phyloP scores from a whole-genome alignment of 192 early-diverging fungal species.

The Backusella sp. region DNA sequence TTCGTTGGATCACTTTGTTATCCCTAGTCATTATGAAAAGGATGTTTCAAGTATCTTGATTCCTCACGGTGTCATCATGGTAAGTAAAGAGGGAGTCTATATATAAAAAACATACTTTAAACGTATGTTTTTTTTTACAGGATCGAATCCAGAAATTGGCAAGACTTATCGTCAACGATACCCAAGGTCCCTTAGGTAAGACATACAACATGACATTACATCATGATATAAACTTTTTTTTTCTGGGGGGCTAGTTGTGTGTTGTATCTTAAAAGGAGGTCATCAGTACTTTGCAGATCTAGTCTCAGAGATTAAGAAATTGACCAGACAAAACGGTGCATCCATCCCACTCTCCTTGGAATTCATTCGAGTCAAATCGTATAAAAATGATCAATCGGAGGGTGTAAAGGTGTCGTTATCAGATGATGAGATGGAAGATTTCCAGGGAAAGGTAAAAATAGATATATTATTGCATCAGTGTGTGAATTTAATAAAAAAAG shows the following conservation, averaged over 20 bases:
- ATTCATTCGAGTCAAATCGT: conserved; percentile 90
- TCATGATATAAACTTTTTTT: conserved; percentile 1
- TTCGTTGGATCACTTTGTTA: conserved; percentile 75
- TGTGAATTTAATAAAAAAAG: background rate
- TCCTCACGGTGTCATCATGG: conserved; percentile 85
- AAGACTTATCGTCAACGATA: conserved; percentile 73
- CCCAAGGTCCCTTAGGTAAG: conserved; percentile 55
- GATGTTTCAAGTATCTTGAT: conserved; percentile 74
- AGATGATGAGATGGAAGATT: conserved; percentile 79
- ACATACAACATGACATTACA: background rate
- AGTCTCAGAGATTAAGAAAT: conserved; percentile 67
- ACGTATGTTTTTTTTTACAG: background rate
- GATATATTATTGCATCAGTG: background rate
- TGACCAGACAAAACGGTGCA: conserved; percentile 60
- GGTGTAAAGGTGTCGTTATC: conserved; percentile 83
- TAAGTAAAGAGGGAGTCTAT: background rate
- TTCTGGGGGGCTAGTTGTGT: conserved; percentile 50
- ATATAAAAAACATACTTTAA: background rate
- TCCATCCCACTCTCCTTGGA: conserved; percentile 77
- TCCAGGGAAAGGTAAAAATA: conserved; percentile 59
- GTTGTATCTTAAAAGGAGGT: conserved; percentile 90
- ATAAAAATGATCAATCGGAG: conserved; percentile 77
- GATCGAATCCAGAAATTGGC: conserved; percentile 87
- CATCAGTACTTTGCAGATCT: conserved; percentile 80
- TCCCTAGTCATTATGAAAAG: conserved; percentile 78